These are phyloP conservation scores for Baffinella frigidus DNA, from an alignment of 208 protist genomes.

Conservation along the genomic window DNA sequence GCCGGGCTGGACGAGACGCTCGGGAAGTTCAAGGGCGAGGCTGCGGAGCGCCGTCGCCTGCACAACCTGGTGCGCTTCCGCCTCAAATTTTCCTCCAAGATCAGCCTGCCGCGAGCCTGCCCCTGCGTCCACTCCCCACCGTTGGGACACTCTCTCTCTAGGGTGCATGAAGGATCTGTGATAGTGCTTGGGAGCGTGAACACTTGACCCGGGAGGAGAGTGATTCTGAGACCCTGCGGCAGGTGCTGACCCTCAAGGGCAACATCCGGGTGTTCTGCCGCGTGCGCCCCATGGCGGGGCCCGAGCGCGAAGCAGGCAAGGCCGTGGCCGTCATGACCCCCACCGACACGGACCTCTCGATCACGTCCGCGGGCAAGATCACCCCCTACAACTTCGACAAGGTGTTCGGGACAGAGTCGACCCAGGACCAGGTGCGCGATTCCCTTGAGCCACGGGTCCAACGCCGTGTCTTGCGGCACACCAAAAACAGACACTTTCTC, in stretches of 20 bases:
- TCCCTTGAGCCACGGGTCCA: no score
- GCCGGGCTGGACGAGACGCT: background rate
- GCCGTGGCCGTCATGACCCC: background rate
- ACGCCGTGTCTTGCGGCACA: no score
- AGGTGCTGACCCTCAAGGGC: constrained; percentile 8
- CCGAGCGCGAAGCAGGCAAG: background rate
- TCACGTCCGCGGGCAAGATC: background rate
- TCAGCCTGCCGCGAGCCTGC: background rate
- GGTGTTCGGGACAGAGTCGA: constrained; percentile 1
- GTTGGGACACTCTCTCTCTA: no score
- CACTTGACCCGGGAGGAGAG: no score
- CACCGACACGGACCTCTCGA: background rate
- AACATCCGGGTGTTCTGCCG: constrained; percentile 44
- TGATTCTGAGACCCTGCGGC: background rate
- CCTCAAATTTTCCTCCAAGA: background rate
- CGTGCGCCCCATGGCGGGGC: background rate
- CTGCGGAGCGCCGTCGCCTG: background rate
- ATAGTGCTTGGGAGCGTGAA: no score
- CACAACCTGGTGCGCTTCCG: constrained; percentile 2
- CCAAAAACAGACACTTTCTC: no score
- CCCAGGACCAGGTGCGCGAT: constrained; percentile 56
- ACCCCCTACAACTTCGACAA: background rate
- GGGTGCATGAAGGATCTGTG: no score
- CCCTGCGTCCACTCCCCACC: background rate
- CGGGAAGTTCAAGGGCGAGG: background rate